A percentile compares a stretch with the other conserved stretches of the same genome.
Evolutionary conservation across 306 rosid genomes (phyloP).

Genomic region (Vigna reflexopilosa): DNA sequence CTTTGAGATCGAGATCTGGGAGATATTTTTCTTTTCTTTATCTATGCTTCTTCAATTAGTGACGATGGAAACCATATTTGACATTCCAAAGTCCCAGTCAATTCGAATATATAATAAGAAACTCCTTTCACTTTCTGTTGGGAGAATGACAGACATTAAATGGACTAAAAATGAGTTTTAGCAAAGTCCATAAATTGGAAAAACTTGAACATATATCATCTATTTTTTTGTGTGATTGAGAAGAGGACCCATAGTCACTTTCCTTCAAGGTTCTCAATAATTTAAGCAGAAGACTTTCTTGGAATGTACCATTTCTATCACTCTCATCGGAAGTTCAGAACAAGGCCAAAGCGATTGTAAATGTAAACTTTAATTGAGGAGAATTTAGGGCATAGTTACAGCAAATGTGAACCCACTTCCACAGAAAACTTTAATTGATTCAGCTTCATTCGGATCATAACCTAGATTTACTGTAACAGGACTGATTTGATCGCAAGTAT

Average conservation of each 20-base stretch:
- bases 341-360: slow-evolving; percentile 7
- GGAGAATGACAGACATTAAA: not conserved
- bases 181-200: not conserved
- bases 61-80: not conserved
- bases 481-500: slow-evolving; percentile 59
- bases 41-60: not conserved
- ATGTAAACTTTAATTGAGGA: slow-evolving; percentile 14
- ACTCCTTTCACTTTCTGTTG: not conserved
- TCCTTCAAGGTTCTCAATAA: slow-evolving; percentile 10
- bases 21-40: not conserved
- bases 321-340: slow-evolving; percentile 25
- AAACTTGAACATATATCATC: not conserved
- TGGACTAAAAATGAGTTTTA: slow-evolving; percentile 1
- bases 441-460: slow-evolving; percentile 39
- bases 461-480: slow-evolving; percentile 59
- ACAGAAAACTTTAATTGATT: slow-evolving; percentile 62
- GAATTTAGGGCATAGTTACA: slow-evolving; percentile 43
- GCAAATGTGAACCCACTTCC: slow-evolving; percentile 92
- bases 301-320: not conserved
- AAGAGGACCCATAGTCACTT: not conserved
- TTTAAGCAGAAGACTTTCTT: slow-evolving; percentile 4
- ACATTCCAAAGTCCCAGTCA: slow-evolving; percentile 17
- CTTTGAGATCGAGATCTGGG: not conserved
- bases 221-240: not conserved
- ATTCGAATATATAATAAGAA: not conserved